Evolutionary conservation across 2,329 filamentous ascomycete species (phyloP).

Genomic region (Aureobasidium leucospermi): DNA sequence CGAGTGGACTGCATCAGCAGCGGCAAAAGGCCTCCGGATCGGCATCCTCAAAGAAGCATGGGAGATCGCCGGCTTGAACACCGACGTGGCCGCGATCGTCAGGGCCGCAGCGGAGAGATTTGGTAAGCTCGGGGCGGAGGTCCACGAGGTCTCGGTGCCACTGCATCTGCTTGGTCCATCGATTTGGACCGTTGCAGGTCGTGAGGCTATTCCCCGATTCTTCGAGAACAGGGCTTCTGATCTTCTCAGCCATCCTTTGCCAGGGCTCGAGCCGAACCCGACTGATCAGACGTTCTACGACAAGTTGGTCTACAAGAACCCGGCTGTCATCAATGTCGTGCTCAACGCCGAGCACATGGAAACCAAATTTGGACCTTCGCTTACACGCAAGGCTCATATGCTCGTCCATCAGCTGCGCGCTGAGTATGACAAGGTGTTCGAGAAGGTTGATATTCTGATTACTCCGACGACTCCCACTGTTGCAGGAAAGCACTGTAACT

Average conservation of each 20-base stretch:
- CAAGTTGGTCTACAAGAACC: constrained; percentile 36
- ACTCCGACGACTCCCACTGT: constrained; percentile 42
- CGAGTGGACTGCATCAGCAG: constrained; percentile 24
- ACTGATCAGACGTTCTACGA: constrained; percentile 32
- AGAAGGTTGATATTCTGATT: constrained; percentile 41
- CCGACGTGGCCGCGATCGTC: constrained; percentile 33
- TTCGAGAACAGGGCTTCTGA: constrained; percentile 26
- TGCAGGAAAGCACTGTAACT: constrained; percentile 34
- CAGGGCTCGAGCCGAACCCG: constrained; percentile 23
- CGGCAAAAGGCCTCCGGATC: constrained; percentile 36
- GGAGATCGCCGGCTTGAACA: constrained; percentile 30
- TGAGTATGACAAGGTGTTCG: constrained; percentile 41
- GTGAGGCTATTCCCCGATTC: constrained; percentile 25
- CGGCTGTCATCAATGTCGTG: constrained; percentile 39
- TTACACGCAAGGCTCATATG: constrained; percentile 40
- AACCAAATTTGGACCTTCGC: constrained; percentile 23
- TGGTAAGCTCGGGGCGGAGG: constrained; percentile 35
- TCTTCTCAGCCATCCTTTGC: constrained; percentile 25
- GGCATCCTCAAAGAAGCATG: constrained; percentile 42
- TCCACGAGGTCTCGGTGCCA: constrained; percentile 41
- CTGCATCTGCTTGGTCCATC: constrained; percentile 40
- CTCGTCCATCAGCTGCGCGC: constrained; percentile 41
- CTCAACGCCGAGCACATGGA: constrained; percentile 32
- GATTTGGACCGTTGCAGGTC: constrained; percentile 40
- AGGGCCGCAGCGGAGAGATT: constrained; percentile 33